Evolutionary conservation across 345 rosid genomes (phyloP), one percentile per base, ranked within the genome.

Genomic region (Corchorus olitorius): DNA sequence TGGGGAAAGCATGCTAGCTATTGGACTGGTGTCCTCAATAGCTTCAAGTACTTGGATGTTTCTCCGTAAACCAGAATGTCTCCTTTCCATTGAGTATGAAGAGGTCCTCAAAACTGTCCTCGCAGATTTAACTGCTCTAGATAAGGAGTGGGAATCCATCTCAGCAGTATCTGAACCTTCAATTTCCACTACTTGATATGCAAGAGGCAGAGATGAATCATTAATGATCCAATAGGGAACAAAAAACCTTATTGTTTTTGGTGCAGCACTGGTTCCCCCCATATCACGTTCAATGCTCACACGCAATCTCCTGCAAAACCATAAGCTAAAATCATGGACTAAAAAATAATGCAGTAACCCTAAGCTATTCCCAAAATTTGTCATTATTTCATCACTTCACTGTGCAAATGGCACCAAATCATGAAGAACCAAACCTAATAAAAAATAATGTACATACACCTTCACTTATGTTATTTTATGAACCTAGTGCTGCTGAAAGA

Each of bases 151-250:
- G 46, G 94, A 82, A 81, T 94, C 94, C 49, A 75, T 68, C 77
- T 94, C 98, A 67, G 83, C 81, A 86, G 75, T 84, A 64, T 91
- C 98, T 60, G 75, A 22, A 67, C 88, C 90, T 79, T 96, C 99
- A 80, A 93, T 86, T 84, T 93, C 99, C 81, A 96, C 98, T 74
- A 92, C 83, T 81, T 87, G 90, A 84, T 96, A 96, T 59, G 88
- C 91, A 72, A 96, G 82, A 80, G 92, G 88, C 74, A 96, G 70
- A 82, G 84, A 87, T 20, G 98, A 89, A 84, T 89, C 89, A 79
- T 96, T 96, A 70, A 85, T 81, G 72, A 96, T 93, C 99, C 99
- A 96, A 85, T 93, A 96, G 59, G 99, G 99, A 70, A 93, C 94
- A 80, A 92, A 96, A 70, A 93, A 89, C 83, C 95, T 89, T 75